Evolutionary conservation across 140 eudicot genomes (phyloP).

Genomic region (Bidens hawaiensis): DNA sequence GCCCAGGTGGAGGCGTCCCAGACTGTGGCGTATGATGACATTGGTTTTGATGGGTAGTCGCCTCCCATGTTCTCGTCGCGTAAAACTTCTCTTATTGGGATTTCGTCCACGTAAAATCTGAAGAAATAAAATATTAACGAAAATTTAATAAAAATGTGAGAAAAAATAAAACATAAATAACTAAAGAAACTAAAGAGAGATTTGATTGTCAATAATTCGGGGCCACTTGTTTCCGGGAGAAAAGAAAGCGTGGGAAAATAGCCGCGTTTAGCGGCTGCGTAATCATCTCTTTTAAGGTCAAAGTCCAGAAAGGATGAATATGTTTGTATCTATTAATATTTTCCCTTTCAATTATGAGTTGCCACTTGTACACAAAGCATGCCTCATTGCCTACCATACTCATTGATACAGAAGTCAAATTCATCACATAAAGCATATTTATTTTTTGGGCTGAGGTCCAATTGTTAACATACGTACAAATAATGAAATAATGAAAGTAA

Average conservation of each 20-base stretch:
- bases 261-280: constrained; percentile 6
- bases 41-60: constrained; percentile 92
- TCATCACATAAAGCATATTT: too few species aligned
- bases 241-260: neutral
- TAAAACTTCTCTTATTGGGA: constrained; percentile 72
- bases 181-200: neutral
- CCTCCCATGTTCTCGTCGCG: constrained; percentile 74
- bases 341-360: neutral
- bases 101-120: constrained; percentile 87
- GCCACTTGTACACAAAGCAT: neutral
- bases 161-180: neutral
- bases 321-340: neutral
- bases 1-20: constrained; percentile 99
- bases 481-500: too few species aligned
- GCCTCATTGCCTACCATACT: neutral
- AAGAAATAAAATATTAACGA: neutral
- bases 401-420: neutral
- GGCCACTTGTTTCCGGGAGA: neutral
- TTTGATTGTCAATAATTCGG: neutral
- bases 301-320: neutral
- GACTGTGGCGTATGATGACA: constrained; percentile 90
- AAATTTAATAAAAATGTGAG: neutral
- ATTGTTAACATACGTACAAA: too few species aligned
- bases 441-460: too few species aligned
- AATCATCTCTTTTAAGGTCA: neutral